phyloP scores from a whole-genome alignment of 2,329 filamentous ascomycete species.

The Colletotrichum aenigma region DNA sequence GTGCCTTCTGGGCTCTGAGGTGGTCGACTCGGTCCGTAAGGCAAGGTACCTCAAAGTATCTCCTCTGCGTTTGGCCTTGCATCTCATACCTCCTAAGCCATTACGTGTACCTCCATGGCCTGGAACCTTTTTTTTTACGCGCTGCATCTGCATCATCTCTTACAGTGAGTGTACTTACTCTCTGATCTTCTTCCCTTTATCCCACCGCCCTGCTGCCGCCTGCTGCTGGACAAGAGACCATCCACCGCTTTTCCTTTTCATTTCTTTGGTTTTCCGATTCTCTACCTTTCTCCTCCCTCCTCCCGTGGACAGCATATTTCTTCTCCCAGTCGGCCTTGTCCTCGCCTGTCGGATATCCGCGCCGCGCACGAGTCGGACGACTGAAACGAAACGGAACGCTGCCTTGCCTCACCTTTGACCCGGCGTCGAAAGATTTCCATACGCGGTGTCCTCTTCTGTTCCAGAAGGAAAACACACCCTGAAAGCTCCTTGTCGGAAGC shows the following conservation, averaged over 20 bases:
- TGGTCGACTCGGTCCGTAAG: not conserved
- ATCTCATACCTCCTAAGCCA: not conserved
- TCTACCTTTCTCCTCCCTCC: not conserved
- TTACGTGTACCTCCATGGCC: not conserved
- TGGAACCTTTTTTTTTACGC: not conserved
- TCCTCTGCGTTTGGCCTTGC: not conserved
- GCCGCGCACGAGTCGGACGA: not conserved
- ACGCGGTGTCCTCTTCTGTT: not conserved
- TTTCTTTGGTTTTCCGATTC: not conserved
- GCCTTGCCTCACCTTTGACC: not conserved
- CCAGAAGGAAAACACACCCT: not conserved
- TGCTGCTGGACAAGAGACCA: not conserved
- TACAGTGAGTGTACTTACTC: not conserved
- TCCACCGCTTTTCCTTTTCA: not conserved
- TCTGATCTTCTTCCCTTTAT: not conserved
- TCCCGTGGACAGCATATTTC: not conserved
- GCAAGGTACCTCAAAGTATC: not conserved
- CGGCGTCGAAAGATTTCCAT: not conserved
- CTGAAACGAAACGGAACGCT: constrained; percentile 2
- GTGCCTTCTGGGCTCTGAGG: not conserved
- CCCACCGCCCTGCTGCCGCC: not conserved
- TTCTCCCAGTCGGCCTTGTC: not conserved
- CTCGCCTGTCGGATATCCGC: not conserved
- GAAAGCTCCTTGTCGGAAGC: not conserved
- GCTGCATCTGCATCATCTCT: not conserved